Base-by-base conservation (phyloP, 129 eudicot genomes). In the Saussurea involucrata region DNA sequence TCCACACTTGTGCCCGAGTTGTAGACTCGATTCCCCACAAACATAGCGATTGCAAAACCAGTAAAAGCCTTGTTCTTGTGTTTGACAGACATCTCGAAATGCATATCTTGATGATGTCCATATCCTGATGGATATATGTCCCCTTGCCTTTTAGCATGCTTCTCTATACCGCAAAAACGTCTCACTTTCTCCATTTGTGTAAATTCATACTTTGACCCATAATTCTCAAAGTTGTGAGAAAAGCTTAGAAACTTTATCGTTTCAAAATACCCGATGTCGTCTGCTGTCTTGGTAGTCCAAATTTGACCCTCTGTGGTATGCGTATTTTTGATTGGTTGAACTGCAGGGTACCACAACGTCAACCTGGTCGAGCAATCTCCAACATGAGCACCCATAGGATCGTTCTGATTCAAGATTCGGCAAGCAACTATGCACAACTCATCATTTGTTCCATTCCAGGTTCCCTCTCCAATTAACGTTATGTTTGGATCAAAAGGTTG, bases 341-440 rank as follows among this genome's bases (percentile, higher is more conserved):
- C 40, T 0, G 83, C 70, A 66, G 78, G 88, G 69, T 78, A 84
- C 78, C 89, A 80, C 69, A 90, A 68, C 63, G 77, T 86, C 83
- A 90, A 24, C 86, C 96, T 82, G 24, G 78, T 31, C 4, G 90
- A 85, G 71, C 98, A 93, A 76, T 93, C 88, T 29, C 89, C 92
- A 13, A 85, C 84, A 33, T 20, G 84, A 57, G 84, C 88, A 82
- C 76, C 83, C 61, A 68, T 57, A 9, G 78, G 25, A 76, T 27
- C 74, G 31, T 31, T 13, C 17, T 86, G 72, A 72, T 82, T 83
- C 78, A 82, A 22, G 28, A 93, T 77, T 72, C 74, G 72, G 71
- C 98, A 93, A 10, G 85, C 92, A 49, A 82, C 72, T 31, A 88
- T 77, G 49, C 75, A 71, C 75, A 90, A 24, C 75, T 67, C 77